Evolutionary conservation across 306 rosid species (phyloP).

Genomic region (Pyrus bretschneideri): DNA sequence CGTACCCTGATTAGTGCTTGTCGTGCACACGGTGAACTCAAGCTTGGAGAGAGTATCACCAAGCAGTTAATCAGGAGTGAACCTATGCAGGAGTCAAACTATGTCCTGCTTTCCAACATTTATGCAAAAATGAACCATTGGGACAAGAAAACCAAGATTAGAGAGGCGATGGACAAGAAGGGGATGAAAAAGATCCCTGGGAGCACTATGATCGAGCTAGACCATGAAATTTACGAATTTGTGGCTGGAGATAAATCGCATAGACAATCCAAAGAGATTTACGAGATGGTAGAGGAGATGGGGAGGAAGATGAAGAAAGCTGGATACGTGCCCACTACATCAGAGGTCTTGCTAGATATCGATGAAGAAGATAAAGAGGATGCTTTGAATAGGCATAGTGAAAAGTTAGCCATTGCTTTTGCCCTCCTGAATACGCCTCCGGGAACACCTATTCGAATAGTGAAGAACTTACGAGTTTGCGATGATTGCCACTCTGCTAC

Average conservation of each 20-base stretch:
- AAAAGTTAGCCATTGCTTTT: conserved; percentile 89
- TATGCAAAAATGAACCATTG: conserved; percentile 69
- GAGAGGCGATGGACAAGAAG: conserved; percentile 70
- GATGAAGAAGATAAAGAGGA: conserved; percentile 88
- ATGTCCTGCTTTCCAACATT: conserved; percentile 76
- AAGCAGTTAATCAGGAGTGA: conserved; percentile 48
- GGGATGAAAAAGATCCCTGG: conserved; percentile 85
- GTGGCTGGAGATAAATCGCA: conserved; percentile 89
- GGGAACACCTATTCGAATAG: conserved; percentile 70
- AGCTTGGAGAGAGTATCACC: conserved; percentile 68
- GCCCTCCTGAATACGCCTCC: conserved; percentile 65
- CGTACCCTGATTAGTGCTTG: conserved; percentile 69
- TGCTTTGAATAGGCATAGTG: conserved; percentile 71
- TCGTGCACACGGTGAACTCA: conserved; percentile 58
- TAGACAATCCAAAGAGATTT: conserved; percentile 49
- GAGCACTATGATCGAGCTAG: conserved; percentile 86
- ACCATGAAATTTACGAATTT: conserved; percentile 57
- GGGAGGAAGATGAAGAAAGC: conserved; percentile 71
- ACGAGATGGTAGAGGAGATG: conserved; percentile 85
- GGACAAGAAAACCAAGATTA: conserved; percentile 77
- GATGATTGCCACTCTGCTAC: conserved; percentile 90
- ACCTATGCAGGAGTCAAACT: conserved; percentile 69
- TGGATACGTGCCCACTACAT: conserved; percentile 72
- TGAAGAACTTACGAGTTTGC: conserved; percentile 84
- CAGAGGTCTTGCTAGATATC: conserved; percentile 77